A percentile compares a stretch with the other conserved stretches of the same genome.
These are phyloP conservation scores for Calycina herbarum DNA, from an alignment of 2,329 filamentous ascomycete genomes.

Conservation along the genomic window DNA sequence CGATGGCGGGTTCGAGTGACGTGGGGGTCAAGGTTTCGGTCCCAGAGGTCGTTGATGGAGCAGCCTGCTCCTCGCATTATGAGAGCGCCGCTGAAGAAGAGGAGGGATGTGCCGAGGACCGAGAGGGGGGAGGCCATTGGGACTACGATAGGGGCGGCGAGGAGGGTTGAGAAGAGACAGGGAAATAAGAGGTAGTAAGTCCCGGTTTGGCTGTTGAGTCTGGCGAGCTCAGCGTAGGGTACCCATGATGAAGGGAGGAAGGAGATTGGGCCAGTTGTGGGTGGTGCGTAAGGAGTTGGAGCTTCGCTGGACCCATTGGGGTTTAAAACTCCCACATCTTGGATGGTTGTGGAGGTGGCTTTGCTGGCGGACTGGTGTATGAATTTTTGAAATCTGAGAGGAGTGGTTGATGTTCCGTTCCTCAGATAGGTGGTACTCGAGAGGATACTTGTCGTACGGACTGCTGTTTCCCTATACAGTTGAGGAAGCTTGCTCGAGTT, in stretches of 20 bases:
- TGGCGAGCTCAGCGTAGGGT: constrained; percentile 79
- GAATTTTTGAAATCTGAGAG: background rate
- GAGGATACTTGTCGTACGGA: background rate
- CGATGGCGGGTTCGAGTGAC: constrained; percentile 74
- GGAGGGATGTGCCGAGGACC: constrained; percentile 62
- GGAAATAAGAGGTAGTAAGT: constrained; percentile 86
- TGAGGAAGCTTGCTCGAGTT: background rate
- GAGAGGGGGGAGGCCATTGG: constrained; percentile 61
- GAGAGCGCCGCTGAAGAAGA: constrained; percentile 75
- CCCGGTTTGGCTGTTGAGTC: constrained; percentile 78
- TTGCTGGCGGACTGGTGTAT: background rate
- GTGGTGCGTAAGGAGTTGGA: constrained; percentile 43
- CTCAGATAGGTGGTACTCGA: background rate
- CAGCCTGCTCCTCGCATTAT: constrained; percentile 88
- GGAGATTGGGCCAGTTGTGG: constrained; percentile 69
- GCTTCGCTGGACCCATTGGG: background rate
- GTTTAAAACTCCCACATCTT: background rate
- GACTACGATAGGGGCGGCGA: constrained; percentile 69
- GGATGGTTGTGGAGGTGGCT: background rate
- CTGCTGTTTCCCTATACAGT: background rate
- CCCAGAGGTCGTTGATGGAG: constrained; percentile 89
- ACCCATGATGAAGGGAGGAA: constrained; percentile 67
- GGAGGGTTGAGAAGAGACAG: constrained; percentile 79
- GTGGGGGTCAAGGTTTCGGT: constrained; percentile 80
- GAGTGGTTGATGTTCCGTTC: background rate